Evolutionary conservation across 2,329 filamentous ascomycete genomes (phyloP).

Genomic region (Nemania sp.): DNA sequence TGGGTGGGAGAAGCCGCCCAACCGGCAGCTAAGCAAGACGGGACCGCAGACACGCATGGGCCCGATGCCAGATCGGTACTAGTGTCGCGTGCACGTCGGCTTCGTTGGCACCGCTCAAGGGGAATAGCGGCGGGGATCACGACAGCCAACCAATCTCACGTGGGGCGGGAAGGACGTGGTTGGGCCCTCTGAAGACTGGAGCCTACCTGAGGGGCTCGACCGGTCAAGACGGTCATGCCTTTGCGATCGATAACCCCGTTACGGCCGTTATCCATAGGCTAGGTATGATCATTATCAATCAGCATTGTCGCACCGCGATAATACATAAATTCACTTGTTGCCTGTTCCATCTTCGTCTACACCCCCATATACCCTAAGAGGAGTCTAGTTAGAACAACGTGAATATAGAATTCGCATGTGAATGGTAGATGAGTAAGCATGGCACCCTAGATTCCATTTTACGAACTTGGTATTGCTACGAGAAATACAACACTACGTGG

Average conservation of each 20-base stretch:
- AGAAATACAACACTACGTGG: too few relatives aligned
- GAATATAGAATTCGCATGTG: too few relatives aligned
- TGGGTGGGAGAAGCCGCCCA: constrained; percentile 34
- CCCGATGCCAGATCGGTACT: constrained; percentile 28
- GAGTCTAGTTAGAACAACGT: not conserved
- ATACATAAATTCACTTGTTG: constrained; percentile 13
- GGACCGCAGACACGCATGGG: constrained; percentile 33
- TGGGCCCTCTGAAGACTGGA: too few relatives aligned
- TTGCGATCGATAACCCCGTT: not conserved
- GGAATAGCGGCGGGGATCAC: constrained; percentile 19
- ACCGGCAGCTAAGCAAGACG: constrained; percentile 30
- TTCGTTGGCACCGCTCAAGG: constrained; percentile 42
- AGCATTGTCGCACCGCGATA: constrained; percentile 1
- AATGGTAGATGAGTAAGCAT: constrained; percentile 12
- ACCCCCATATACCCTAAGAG: too few relatives aligned
- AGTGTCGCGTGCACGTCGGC: constrained; percentile 39
- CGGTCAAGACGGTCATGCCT: not conserved
- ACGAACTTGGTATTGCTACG: too few relatives aligned
- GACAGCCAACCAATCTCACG: constrained; percentile 32
- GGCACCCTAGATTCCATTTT: too few relatives aligned
- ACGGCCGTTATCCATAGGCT: constrained; percentile 3
- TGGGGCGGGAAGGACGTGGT: constrained; percentile 23
- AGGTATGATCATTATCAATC: too few relatives aligned
- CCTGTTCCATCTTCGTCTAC: too few relatives aligned
- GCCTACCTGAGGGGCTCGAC: too few relatives aligned